A percentile compares a stretch with the other conserved stretches of the same genome.
Conservation (phyloP, 345 rosid genomes). For the Gossypium arboreum region DNA sequence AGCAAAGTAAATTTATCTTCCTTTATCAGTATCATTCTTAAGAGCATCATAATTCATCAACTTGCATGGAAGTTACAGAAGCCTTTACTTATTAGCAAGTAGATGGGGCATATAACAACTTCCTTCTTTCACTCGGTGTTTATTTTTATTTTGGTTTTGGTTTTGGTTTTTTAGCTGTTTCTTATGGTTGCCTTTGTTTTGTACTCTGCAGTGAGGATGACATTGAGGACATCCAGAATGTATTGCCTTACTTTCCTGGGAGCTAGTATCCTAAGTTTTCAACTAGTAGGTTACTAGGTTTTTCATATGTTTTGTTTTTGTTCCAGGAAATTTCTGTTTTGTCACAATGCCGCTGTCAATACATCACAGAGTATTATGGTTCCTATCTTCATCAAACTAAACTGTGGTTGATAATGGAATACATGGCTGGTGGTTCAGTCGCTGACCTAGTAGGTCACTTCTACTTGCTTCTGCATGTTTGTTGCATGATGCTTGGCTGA, state of each 20-base stretch:
- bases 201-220: conserved; percentile 83
- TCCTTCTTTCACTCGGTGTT: conserved; percentile 3
- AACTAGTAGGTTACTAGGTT: conserved; percentile 16
- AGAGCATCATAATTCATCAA: not conserved
- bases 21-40: not conserved
- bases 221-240: conserved; percentile 99
- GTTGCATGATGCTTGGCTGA: not conserved
- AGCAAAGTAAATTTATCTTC: not conserved
- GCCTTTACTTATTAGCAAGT: not conserved
- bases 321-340: conserved; percentile 92
- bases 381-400: conserved; percentile 95
- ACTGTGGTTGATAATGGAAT: conserved; percentile 98
- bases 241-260: conserved; percentile 28
- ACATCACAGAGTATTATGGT: conserved; percentile 94
- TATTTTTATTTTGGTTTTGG: not conserved
- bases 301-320: conserved; percentile 27
- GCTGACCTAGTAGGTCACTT: conserved; percentile 92
- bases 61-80: not conserved
- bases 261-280: conserved; percentile 2
- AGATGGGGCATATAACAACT: not conserved
- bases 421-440: conserved; percentile 99
- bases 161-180: conserved; percentile 11
- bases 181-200: conserved; percentile 23
- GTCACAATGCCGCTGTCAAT: conserved; percentile 91
- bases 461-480: conserved; percentile 17